phyloP scores from a whole-genome alignment of 2,329 filamentous ascomycete genomes.

The Ceratocystis colombiana region DNA sequence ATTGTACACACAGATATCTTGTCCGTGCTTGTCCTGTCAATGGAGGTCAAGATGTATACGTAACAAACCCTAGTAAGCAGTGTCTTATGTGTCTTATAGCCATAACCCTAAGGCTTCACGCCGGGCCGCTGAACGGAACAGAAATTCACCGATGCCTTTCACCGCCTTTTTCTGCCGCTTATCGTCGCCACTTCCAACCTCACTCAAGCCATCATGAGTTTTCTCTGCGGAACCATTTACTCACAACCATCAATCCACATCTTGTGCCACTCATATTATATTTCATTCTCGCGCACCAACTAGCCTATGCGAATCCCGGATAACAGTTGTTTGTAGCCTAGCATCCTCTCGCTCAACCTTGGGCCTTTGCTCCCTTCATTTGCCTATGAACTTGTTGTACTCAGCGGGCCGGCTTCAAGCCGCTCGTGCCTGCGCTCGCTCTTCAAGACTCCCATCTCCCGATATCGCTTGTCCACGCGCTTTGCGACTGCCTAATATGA shows the following conservation, averaged over 20 bases:
- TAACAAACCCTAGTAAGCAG: not conserved
- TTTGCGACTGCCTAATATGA: not conserved
- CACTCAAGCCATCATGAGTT: not conserved
- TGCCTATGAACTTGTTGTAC: slow-evolving; percentile 13
- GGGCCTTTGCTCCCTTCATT: not conserved
- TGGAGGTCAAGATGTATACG: too few relatives aligned
- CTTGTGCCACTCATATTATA: not conserved
- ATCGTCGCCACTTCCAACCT: not conserved
- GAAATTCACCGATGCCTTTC: not conserved
- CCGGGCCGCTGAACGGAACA: not conserved
- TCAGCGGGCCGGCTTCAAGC: slow-evolving; percentile 13
- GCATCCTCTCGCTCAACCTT: not conserved
- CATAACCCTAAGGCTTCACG: not conserved
- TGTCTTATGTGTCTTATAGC: too few relatives aligned
- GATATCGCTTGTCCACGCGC: not conserved
- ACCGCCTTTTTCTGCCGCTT: slow-evolving; percentile 20
- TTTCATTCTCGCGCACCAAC: not conserved
- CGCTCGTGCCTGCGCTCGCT: slow-evolving; percentile 14
- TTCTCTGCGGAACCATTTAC: not conserved
- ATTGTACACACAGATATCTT: too few relatives aligned
- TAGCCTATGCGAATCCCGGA: not conserved
- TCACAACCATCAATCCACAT: not conserved
- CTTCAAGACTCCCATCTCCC: not conserved
- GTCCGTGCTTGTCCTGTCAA: too few relatives aligned
- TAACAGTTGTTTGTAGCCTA: not conserved